phyloP scores from a whole-genome alignment of 164 flowering plant genomes.

The Vitis amurensis region DNA sequence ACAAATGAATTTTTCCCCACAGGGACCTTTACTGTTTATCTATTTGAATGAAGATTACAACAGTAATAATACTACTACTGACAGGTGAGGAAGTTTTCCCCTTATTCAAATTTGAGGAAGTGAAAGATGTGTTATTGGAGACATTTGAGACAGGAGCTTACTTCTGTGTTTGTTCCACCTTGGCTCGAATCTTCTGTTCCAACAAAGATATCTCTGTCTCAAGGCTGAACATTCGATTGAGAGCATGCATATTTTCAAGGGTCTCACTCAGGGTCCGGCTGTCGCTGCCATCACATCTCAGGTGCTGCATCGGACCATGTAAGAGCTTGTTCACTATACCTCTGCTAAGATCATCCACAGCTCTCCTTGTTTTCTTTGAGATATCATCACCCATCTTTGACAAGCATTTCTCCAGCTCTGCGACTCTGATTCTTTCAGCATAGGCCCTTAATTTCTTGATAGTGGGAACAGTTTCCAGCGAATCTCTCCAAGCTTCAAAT shows the following conservation, averaged over 20 bases:
- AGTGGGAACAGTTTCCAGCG: conserved; percentile 95
- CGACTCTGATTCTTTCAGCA: conserved; percentile 76
- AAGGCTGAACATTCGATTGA: conserved; percentile 88
- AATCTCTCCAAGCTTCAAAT: conserved; percentile 96
- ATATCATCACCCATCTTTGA: conserved; percentile 84
- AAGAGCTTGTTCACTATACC: conserved; percentile 93
- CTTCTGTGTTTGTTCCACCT: conserved; percentile 71
- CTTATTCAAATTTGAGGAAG: conserved; percentile 27
- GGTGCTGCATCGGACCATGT: conserved; percentile 96
- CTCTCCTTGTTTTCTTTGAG: conserved; percentile 63
- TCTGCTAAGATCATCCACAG: conserved; percentile 88
- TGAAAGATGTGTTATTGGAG: conserved; percentile 2
- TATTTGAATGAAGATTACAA: conserved; percentile 15
- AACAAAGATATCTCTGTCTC: conserved; percentile 75
- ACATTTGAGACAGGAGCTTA: conserved; percentile 22
- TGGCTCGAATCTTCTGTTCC: conserved; percentile 85
- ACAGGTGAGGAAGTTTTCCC: conserved; percentile 29
- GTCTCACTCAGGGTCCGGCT: conserved; percentile 78
- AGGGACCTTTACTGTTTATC: conserved; percentile 9
- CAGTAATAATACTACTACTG: conserved; percentile 3
- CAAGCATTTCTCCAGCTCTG: conserved; percentile 87
- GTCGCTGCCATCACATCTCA: conserved; percentile 93
- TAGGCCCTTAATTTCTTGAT: conserved; percentile 86
- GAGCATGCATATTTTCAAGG: conserved; percentile 95
- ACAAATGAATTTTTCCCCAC: conserved; percentile 15